Base-by-base conservation (phyloP, 176 grass and related monocot species). In the Lolium multiflorum region DNA sequence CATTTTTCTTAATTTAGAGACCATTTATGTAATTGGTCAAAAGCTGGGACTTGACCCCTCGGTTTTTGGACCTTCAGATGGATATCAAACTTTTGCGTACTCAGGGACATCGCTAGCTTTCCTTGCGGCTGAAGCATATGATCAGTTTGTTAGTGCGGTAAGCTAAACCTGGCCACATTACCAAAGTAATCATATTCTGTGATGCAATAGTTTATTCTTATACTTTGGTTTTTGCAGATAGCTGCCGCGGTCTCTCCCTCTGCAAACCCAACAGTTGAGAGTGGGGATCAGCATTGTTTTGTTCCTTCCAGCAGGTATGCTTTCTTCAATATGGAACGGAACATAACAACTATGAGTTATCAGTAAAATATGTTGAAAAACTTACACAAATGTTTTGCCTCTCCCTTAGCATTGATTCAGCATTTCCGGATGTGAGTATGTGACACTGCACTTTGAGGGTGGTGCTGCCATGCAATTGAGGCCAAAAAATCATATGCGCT, bases 131-230 rank as follows among this genome's bases (percentile, higher is more conserved):
- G 14, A 67, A 35, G 28, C 28, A 1, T 67, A 17, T 17, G 15
- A 68, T 18, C 31, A 16, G 28, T 68, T 68, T 7, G 31, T 68
- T 38, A 37, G 15, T 68, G 65, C 8, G 28, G 28, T 10, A 16
- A 37, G 14, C 37, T 38, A 18, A 18, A 35, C 65, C 31, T 4
- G 35, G 1, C 26, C 3, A 38, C 7, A 8, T 68, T 68, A 38
- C 7, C 18, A 68, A 11, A 63, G 1, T 38, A 38, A 7, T 67
- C 65, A 0, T 68, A 68, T 68, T 68, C n/a, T 21, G 9, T 68
- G 65, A 68, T 38, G 65, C 24, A 68, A 37, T 67, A 68, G 65
- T 38, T 38, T 68, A 68, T 68, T 7, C 31, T 68, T 68, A 68
- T 38, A 31, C 31, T 68, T 68, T 38, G 15, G 15, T 1, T 68